Conservation (phyloP, 2,329 filamentous ascomycete species). For the Calonectria montana region DNA sequence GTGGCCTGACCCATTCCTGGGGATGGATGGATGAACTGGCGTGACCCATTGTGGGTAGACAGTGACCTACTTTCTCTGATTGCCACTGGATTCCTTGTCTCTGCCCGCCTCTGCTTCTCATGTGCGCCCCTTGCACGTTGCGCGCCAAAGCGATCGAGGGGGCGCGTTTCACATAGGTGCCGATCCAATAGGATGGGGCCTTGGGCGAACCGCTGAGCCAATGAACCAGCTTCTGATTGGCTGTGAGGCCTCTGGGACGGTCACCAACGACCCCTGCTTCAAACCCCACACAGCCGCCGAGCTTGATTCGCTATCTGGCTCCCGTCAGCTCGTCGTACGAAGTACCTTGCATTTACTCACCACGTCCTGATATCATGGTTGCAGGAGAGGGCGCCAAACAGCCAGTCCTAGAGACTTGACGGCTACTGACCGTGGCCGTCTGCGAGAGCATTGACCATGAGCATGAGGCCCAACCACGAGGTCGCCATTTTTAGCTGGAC, state of each 20-base stretch:
- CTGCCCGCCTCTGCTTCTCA: neutral
- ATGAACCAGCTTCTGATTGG: slow-evolving; percentile 30
- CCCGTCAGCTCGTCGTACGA: neutral
- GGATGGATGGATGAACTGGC: slow-evolving; percentile 8
- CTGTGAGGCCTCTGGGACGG: slow-evolving; percentile 7
- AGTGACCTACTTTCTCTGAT: neutral
- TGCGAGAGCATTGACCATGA: neutral
- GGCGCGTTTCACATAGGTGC: slow-evolving; percentile 40
- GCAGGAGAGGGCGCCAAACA: slow-evolving; percentile 20
- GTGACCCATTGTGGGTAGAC: neutral
- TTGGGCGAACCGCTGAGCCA: slow-evolving; percentile 34
- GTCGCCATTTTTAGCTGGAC: slow-evolving; percentile 11
- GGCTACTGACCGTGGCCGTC: slow-evolving; percentile 29
- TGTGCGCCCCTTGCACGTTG: slow-evolving; percentile 24
- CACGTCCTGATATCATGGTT: slow-evolving; percentile 11
- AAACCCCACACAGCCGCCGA: slow-evolving; percentile 6
- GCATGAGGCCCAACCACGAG: neutral
- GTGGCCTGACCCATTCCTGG: neutral
- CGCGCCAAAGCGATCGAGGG: slow-evolving; percentile 24
- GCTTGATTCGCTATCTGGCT: neutral
- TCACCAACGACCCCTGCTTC: slow-evolving; percentile 31
- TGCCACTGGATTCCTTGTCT: slow-evolving; percentile 14
- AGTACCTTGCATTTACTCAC: neutral
- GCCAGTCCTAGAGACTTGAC: slow-evolving; percentile 31
- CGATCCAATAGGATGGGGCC: slow-evolving; percentile 35